Percentiles rank a stretch among this genome's conserved stretches.
phyloP scores from a whole-genome alignment of 2,329 filamentous ascomycete genomes.

The Leptographium wingfieldii region DNA sequence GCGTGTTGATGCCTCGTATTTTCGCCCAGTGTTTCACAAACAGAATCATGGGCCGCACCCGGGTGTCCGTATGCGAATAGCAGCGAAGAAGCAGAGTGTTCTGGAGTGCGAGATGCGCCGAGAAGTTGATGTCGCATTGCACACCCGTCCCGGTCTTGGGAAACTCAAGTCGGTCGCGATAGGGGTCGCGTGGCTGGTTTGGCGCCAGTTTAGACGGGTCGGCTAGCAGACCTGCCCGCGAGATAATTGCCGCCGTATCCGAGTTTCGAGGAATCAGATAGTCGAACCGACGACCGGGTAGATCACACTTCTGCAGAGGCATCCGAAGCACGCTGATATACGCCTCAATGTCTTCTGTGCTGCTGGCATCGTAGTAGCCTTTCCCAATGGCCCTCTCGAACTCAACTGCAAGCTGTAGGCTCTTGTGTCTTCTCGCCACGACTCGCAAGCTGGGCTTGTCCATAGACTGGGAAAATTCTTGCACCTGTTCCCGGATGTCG shows the following conservation, averaged over 20 bases:
- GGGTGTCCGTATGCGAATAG: conserved; percentile 66
- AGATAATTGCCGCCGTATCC: conserved; percentile 21
- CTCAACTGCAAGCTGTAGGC: conserved; percentile 41
- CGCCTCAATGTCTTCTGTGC: conserved; percentile 25
- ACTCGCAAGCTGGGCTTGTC: conserved; percentile 23
- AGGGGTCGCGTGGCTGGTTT: conserved; percentile 40
- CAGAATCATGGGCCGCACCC: conserved; percentile 65
- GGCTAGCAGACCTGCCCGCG: conserved; percentile 30
- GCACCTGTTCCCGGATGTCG: conserved; percentile 31
- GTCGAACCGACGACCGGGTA: conserved; percentile 15
- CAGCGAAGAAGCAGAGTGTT: conserved; percentile 75
- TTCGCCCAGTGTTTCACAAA: conserved; percentile 92
- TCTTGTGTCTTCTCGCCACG: conserved; percentile 38
- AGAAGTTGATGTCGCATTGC: conserved; percentile 87
- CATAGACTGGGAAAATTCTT: conserved; percentile 18
- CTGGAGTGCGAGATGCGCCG: conserved; percentile 67
- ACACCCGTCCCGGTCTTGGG: conserved; percentile 67
- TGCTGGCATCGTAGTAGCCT: conserved; percentile 28
- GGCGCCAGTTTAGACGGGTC: conserved; percentile 37
- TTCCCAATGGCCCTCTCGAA: conserved; percentile 41
- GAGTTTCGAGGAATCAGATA: conserved; percentile 26
- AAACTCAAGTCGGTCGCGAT: conserved; percentile 57
- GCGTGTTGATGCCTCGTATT: conserved; percentile 69
- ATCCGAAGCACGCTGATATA: conserved; percentile 40
- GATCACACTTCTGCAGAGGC: conserved; percentile 16